These are phyloP conservation scores for Delonix regia DNA, from an alignment of 306 rosid species.

Conservation along the genomic window DNA sequence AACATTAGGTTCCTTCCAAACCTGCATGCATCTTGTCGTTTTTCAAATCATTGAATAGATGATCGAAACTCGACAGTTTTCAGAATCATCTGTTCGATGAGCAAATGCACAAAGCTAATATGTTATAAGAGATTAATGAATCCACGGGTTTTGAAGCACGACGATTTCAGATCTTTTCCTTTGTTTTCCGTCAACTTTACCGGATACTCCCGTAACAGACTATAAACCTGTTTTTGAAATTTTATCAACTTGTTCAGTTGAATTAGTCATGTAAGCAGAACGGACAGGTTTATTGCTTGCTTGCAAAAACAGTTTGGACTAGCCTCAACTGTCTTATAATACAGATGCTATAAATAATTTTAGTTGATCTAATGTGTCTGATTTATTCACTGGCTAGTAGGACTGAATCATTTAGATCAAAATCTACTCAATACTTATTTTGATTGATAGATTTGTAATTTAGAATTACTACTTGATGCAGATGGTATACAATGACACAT, in stretches of 20 bases:
- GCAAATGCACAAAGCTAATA: background rate
- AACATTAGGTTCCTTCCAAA: background rate
- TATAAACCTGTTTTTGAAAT: background rate
- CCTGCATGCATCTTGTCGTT: background rate
- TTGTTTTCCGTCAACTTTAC: background rate
- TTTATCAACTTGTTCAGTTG: background rate
- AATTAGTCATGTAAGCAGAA: background rate
- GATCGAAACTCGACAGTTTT: background rate
- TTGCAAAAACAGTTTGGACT: background rate
- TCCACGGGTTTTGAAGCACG: background rate
- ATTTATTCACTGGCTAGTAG: background rate
- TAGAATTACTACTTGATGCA: slow-evolving; percentile 41
- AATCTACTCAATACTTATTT: background rate
- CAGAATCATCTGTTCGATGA: background rate
- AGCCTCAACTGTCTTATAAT: background rate
- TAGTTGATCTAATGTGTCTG: background rate
- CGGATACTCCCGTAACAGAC: background rate
- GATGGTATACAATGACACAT: slow-evolving; percentile 94
- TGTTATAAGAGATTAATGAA: background rate
- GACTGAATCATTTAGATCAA: background rate
- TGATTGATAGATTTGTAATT: background rate
- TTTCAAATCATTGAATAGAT: background rate
- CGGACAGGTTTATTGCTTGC: background rate
- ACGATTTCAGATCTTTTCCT: background rate
- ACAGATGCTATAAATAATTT: background rate